Base-by-base conservation (phyloP, 2,329 filamentous ascomycete species). In the Paecilomyces sp. region DNA sequence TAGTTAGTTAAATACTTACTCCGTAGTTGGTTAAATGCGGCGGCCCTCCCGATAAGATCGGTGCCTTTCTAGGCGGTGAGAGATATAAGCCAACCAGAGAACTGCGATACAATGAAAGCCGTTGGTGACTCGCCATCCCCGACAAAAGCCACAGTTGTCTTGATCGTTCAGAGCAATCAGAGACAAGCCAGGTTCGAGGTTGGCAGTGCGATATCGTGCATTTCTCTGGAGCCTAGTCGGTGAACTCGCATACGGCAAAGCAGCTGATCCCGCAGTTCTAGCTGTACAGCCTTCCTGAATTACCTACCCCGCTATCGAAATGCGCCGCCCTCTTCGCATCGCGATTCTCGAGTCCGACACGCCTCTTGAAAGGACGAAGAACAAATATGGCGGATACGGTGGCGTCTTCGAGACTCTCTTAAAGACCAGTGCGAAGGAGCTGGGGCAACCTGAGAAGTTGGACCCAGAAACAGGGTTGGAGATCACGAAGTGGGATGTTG, bases 341-440 rank as follows among this genome's bases (percentile, higher is more conserved):
- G 92, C 92, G 54, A 83, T 97, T 66, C 86, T 97, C 66, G 91
- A 96, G 80, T 88, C 90, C 79, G 93, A 96, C 76, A 89, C 85
- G 1, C 91, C 91, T 1, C 80, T 89, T 56, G 83, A 85, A 1
- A 75, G 82, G 52, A 84, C 88, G 41, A 78, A 83, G 58, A 81
- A 81, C 58, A 85, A 85, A 67, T 92, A 89, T 74, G 84, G 85
- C 57, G 82, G 82, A 61, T 97, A 96, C 76, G 85, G 86, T 62
- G 87, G 85, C 63, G 83, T 91, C 61, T 91, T 91, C 75, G 81
- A 77, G 18, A 70, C 81, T 36, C 81, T 91, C 9, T 81, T 91
- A 57, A 69, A 77, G 55, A 74, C 77, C 52, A 83, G 84, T 7
- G 84, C 83, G 53, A 74, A 80, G 6, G 71, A 79, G 0, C 73